These are phyloP conservation scores for Penicillium sp. DNA, from an alignment of 2,329 filamentous ascomycete genomes.

Conservation along the genomic window DNA sequence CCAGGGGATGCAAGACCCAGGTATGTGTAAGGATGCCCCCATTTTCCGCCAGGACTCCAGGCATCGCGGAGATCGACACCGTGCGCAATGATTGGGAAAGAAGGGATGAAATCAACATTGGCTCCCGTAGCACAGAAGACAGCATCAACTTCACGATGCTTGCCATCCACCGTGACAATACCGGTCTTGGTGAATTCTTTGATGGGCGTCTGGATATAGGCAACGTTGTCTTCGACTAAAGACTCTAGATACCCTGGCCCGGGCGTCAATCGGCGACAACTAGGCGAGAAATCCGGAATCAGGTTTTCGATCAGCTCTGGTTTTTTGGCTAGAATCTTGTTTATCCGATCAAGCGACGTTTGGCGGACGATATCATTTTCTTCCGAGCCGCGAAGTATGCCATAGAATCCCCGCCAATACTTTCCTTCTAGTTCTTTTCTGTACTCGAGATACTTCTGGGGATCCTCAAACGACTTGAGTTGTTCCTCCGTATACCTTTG, in stretches of 20 bases:
- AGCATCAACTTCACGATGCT: constrained; percentile 20
- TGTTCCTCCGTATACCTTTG: constrained; percentile 6
- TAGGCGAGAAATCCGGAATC: background rate
- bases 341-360: background rate
- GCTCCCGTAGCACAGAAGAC: constrained; percentile 35
- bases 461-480: constrained; percentile 2
- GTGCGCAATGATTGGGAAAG: background rate
- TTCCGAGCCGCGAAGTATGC: background rate
- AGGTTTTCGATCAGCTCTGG: background rate
- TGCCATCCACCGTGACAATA: constrained; percentile 20
- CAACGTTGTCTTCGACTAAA: constrained; percentile 21
- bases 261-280: background rate
- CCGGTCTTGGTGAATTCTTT: constrained; percentile 16
- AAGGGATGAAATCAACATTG: constrained; percentile 21
- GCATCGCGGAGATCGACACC: background rate
- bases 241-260: constrained; percentile 25
- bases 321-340: background rate
- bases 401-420: background rate
- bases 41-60: background rate
- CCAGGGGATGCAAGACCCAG: background rate
- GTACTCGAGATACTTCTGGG: constrained; percentile 2
- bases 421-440: background rate
- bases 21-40: background rate
- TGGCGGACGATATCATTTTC: background rate
- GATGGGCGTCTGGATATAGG: constrained; percentile 17